Evolutionary conservation across 2,329 filamentous ascomycete species (phyloP), one percentile per base, ranked within the genome.

Genomic region (Septoria linicola): DNA sequence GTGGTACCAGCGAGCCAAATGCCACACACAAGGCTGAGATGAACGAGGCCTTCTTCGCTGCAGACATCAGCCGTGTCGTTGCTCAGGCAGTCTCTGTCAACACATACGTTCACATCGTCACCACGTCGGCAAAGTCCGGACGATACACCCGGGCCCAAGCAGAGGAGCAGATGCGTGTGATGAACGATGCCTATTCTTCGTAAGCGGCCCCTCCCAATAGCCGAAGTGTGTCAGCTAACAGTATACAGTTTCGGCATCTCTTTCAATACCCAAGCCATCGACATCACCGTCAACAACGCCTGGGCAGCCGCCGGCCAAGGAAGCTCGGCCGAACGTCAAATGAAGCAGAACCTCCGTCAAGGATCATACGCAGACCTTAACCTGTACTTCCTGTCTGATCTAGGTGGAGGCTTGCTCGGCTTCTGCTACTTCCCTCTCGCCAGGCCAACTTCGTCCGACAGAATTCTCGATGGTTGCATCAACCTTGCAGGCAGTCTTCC

Each of bases 331-430:
- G 54, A 60, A 35, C 32, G 23, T 3, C 70, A 54, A 13, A 80
- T 81, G 78, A 81, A 81, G 63, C 63, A 65, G 30, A 64, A 72
- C 2, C 73, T 82, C 5, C 76, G 76, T 16, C 69, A 73, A 58
- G 79, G 79, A 41, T 73, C 63, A 32, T 82, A 82, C 63, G 59
- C 62, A 25, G 73, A 74, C 1, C 70, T 82, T 17, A 82, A 82
- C 64, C 68, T 82, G 44, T 82, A 81, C 66, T 81, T 80, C 67
- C 75, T 80, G 59, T 77, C 75, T 21, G 70, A 80, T 51, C 69
- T 81, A 7, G 53, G 58, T 32, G 57, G 49, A 30, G 61, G 58
- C 17, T 49, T 60, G 3, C 47, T 63, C 10, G 60, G 62, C 36
- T 63, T 59, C 53, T 63, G 61, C 53, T 62, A 62, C 47, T 60